Evolutionary conservation across 1,284 basidiomycete species (phyloP), one percentile per base, ranked within the genome.

Genomic region (Pascua sp.): DNA sequence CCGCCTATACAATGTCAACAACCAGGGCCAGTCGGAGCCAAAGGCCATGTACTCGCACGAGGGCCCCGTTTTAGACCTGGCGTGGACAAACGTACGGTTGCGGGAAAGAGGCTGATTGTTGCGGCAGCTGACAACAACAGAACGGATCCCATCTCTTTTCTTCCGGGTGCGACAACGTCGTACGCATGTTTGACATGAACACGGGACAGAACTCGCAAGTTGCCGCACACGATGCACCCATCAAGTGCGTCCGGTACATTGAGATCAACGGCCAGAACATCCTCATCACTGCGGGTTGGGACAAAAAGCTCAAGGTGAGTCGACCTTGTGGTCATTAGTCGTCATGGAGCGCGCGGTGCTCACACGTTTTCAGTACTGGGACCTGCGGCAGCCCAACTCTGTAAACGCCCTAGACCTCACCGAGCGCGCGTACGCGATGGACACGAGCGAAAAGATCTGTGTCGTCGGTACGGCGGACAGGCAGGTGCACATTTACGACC

Each of bases 221-320:
- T 37, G 91, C 90, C 2, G 86, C 86, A 63, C 91, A 95, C 70
- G 88, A 91, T 65, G 88, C 85, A 53, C 86, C 91, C 2, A 85
- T 96, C 63, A 86, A 86, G 65, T 84, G 82, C 57, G 83, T 92
- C 40, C 81, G 83, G 55, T 92, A 86, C 84, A 81, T 91, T 52
- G 88, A 90, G 62, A 80, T 83, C 41, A 55, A 57, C 46, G 62
- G 62, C 13, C 46, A 55, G 17, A n/a, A 41, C 5, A 84, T 91
- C 56, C 80, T 92, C 41, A 87, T 86, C 13, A 94, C 91, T 0
- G 91, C 89, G 1, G 89, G 89, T 53, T 96, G 91, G 91, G 92
- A 96, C 73, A 91, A 91, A 78, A 90, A 87, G 12, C 73, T 94
- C 67, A 92, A 91, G 82, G 89, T 90, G 53, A 41, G 77, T 61